Conservation (phyloP, 805 yeast species). For the Zygosaccharomyces bailii region DNA sequence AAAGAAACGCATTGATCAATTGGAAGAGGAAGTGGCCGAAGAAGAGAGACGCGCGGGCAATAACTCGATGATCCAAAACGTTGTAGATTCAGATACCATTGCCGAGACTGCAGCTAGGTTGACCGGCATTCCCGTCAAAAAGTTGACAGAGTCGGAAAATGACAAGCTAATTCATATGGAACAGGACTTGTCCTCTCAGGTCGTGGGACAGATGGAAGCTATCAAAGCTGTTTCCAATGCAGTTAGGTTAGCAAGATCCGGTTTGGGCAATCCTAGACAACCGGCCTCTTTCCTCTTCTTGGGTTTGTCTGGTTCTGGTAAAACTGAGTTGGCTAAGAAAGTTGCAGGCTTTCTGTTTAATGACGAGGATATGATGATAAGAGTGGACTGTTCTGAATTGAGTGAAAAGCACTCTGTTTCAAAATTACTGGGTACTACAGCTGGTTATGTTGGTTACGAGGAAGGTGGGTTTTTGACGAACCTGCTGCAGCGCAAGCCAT, state of each 20-base stretch:
- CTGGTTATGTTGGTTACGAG: conserved; percentile 95
- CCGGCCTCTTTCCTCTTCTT: conserved; percentile 94
- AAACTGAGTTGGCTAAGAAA: conserved; percentile 96
- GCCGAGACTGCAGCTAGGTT: conserved; percentile 96
- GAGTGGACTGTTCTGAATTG: conserved; percentile 96
- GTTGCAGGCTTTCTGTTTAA: conserved; percentile 94
- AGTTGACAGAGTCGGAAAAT: conserved; percentile 93
- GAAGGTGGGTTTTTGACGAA: conserved; percentile 97
- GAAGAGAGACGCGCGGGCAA: conserved; percentile 61
- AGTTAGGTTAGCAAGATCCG: conserved; percentile 87
- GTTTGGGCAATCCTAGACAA: conserved; percentile 92
- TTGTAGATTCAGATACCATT: conserved; percentile 86
- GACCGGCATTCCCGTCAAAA: conserved; percentile 95
- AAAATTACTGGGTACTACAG: conserved; percentile 93
- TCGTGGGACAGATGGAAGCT: conserved; percentile 95
- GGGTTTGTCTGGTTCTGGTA: conserved; percentile 97
- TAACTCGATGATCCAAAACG: conserved; percentile 74
- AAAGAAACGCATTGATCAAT: conserved; percentile 64
- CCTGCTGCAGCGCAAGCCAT: conserved; percentile 85
- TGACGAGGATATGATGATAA: conserved; percentile 93
- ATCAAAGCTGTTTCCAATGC: conserved; percentile 96
- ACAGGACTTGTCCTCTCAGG: conserved; percentile 70
- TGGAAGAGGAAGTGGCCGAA: conserved; percentile 75
- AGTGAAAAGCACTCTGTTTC: conserved; percentile 95
- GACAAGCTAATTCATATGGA: conserved; percentile 94